A percentile compares a stretch with the other conserved stretches of the same genome.
These are phyloP conservation scores for Furcasterigmium sp. DNA, from an alignment of 2,329 filamentous ascomycete genomes.

Conservation along the genomic window DNA sequence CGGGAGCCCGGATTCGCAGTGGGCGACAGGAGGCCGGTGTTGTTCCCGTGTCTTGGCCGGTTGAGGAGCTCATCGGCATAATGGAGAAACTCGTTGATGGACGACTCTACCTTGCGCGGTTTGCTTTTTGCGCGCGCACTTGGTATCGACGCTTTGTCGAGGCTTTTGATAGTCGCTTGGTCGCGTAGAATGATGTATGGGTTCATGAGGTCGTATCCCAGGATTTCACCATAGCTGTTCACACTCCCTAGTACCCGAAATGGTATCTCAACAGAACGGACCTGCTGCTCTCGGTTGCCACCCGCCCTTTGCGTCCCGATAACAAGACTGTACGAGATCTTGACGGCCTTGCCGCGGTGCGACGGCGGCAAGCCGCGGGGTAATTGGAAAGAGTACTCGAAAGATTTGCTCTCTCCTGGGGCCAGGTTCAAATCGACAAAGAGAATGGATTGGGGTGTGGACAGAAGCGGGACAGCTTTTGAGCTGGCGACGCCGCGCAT, in stretches of 20 bases:
- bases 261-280: slow-evolving; percentile 86
- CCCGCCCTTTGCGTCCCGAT: slow-evolving; percentile 88
- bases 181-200: slow-evolving; percentile 88
- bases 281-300: slow-evolving; percentile 70
- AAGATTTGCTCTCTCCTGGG: slow-evolving; percentile 84
- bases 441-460: slow-evolving; percentile 88
- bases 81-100: slow-evolving; percentile 61
- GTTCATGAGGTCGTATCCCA: slow-evolving; percentile 90
- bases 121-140: slow-evolving; percentile 10
- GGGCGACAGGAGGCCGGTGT: slow-evolving; percentile 65
- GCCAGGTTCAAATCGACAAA: slow-evolving; percentile 88
- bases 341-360: slow-evolving; percentile 88
- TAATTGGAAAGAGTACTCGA: slow-evolving; percentile 79
- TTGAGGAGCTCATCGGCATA: slow-evolving; percentile 74
- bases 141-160: slow-evolving; percentile 30
- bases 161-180: slow-evolving; percentile 61
- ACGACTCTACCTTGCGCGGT: slow-evolving; percentile 1
- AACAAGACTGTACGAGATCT: slow-evolving; percentile 85
- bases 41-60: slow-evolving; percentile 46
- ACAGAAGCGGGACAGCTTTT: slow-evolving; percentile 84
- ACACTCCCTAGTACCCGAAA: slow-evolving; percentile 93
- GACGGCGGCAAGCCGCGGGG: slow-evolving; percentile 87
- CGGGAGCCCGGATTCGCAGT: slow-evolving; percentile 54
- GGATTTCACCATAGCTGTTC: slow-evolving; percentile 78
- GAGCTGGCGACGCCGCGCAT: slow-evolving; percentile 86